These are phyloP conservation scores for Venturia oleaginea DNA, from an alignment of 2,329 filamentous ascomycete species.

Conservation along the genomic window DNA sequence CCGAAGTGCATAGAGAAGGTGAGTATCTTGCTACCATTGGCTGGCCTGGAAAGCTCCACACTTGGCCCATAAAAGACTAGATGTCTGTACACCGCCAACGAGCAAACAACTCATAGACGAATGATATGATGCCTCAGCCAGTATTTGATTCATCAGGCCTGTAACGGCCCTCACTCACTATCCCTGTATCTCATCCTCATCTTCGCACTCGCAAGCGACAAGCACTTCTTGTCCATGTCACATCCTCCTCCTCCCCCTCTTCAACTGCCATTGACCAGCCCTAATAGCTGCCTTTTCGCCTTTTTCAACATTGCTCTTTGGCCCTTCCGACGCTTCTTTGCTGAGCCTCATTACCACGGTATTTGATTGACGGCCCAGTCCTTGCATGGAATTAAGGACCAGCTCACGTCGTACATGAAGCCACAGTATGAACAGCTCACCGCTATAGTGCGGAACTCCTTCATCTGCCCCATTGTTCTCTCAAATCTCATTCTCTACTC, in stretches of 20 bases:
- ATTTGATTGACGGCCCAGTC: background rate
- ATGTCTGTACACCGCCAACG: background rate
- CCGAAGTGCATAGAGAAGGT: background rate
- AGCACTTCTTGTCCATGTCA: background rate
- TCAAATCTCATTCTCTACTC: background rate
- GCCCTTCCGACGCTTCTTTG: background rate
- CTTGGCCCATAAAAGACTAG: background rate
- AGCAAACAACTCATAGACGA: background rate
- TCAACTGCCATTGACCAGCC: background rate
- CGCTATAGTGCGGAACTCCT: constrained; percentile 4
- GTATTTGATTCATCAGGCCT: background rate
- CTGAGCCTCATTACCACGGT: background rate
- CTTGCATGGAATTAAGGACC: background rate
- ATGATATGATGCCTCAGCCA: background rate
- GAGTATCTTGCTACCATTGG: background rate
- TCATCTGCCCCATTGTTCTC: background rate
- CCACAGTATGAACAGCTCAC: constrained; percentile 5
- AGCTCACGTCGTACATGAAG: background rate
- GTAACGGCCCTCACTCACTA: background rate
- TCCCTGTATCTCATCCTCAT: background rate
- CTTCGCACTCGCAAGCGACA: background rate
- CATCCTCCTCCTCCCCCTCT: background rate
- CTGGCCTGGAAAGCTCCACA: background rate
- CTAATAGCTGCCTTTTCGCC: background rate
- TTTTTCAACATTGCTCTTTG: background rate